Base-by-base conservation (phyloP, 2,329 filamentous ascomycete genomes). In the Claviceps monticola region DNA sequence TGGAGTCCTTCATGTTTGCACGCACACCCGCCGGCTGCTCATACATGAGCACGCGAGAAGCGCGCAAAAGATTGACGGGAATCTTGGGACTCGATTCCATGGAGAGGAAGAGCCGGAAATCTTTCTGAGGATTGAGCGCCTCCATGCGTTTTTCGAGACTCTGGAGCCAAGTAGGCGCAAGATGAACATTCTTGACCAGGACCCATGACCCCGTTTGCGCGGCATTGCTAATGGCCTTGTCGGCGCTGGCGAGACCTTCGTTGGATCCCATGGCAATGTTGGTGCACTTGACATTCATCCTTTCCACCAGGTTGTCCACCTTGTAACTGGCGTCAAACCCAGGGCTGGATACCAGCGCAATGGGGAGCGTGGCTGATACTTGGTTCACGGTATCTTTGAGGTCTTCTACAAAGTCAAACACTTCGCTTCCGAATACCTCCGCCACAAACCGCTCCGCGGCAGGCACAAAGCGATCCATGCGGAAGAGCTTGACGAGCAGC, bases 211-310 rank as follows among this genome's bases (percentile, higher is more conserved):
- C 93, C 16, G 84, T 86, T 53, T 94, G 88, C 5, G 93, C 91
- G 9, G 93, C 93, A 61, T 89, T 88, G 68, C 81, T 86, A 63
- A 98, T 89, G 34, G 94, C 93, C 69, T 95, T 95, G 74, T 98
- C 93, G 17, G 93, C 93, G 56, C 83, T 93, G 53, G 90, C 83
- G 17, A 94, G 75, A 64, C 89, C 88, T 74, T 98, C 93, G 62
- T 94, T 94, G 46, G 93, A 97, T 63, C 93, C 93, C 93, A 98
- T 98, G 60, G 94, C 94, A 63, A 98, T 96, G 67, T 96, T 96
- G 54, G 89, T 90, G 71, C 93, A 98, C 51, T 80, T 83, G 49
- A 88, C 83, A 54, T 81, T 80, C 66, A 82, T 83, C 58, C 88
- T 80, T 68, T 95, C 88, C 34, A 97, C 94, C 51, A 98, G 76